Conservation (phyloP, 139 green algal genomes). For the Edaphochlamys debaryana region DNA sequence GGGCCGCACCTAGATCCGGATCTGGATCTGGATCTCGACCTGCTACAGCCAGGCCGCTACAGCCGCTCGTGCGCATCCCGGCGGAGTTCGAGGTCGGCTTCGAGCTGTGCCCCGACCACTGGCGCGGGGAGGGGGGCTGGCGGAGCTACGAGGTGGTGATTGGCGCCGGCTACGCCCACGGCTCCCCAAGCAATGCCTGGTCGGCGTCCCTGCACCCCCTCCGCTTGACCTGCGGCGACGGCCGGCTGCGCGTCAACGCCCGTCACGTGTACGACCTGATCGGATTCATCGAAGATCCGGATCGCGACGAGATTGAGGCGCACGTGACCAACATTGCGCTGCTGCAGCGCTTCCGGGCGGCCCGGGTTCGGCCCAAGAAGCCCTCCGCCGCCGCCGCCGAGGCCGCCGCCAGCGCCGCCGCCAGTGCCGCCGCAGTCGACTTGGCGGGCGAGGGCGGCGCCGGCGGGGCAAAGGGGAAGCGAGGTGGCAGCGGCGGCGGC, state of each 20-base stretch:
- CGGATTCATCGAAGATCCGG: constrained; percentile 15
- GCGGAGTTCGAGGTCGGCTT: no score
- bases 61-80: constrained; percentile 7
- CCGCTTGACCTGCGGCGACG: constrained; percentile 1
- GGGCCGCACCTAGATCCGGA: no score
- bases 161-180: constrained; percentile 2
- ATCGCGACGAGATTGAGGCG: not conserved
- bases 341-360: not conserved
- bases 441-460: no score
- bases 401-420: not conserved
- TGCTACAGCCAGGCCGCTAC: not conserved
- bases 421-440: no score
- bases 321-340: constrained; percentile 2
- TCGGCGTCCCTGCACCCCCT: no score
- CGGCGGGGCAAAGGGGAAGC: no score
- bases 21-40: no score
- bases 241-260: not conserved
- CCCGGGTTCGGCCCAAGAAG: not conserved
- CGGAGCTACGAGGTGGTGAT: constrained; percentile 6
- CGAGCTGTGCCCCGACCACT: not conserved
- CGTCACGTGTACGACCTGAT: constrained; percentile 10
- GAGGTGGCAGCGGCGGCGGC: no score
- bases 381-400: no score
- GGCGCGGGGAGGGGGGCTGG: constrained; percentile 1
- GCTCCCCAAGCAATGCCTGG: no score